phyloP scores from a whole-genome alignment of 805 yeast species.

The Saccharomyces paradoxus region DNA sequence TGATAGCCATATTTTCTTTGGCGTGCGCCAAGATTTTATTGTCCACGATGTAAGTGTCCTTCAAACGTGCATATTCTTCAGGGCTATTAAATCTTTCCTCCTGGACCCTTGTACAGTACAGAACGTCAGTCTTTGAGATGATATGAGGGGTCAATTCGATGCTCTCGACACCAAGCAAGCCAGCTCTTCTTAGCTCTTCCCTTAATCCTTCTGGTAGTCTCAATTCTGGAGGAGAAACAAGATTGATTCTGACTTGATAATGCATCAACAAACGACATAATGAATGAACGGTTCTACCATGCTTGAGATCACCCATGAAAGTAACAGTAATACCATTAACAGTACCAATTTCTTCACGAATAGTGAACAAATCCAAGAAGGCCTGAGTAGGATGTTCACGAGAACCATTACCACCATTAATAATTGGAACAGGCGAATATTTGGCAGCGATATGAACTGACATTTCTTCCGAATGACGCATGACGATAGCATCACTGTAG shows the following conservation, averaged over 20 bases:
- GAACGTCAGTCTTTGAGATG: conserved; percentile 83
- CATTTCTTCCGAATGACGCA: conserved; percentile 92
- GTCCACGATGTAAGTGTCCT: conserved; percentile 87
- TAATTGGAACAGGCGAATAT: conserved; percentile 92
- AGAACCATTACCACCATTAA: conserved; percentile 97
- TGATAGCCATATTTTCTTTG: conserved; percentile 95
- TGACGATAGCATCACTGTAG: conserved; percentile 91
- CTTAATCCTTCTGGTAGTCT: conserved; percentile 70
- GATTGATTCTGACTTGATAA: conserved; percentile 86
- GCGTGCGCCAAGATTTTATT: conserved; percentile 86
- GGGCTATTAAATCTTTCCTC: conserved; percentile 83
- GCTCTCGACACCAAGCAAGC: conserved; percentile 67
- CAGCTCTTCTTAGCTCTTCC: conserved; percentile 54
- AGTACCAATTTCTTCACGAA: conserved; percentile 97
- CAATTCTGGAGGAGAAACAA: conserved; percentile 85
- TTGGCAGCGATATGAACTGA: conserved; percentile 92
- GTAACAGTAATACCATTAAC: conserved; percentile 97
- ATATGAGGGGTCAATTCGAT: conserved; percentile 75
- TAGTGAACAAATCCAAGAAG: conserved; percentile 91
- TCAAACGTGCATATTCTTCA: conserved; percentile 75
- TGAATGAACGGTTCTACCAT: conserved; percentile 98
- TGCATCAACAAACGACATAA: conserved; percentile 81
- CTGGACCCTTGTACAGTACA: conserved; percentile 97
- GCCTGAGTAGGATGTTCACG: conserved; percentile 99
- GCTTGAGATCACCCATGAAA: conserved; percentile 96